Base-by-base conservation (phyloP, 2,329 filamentous ascomycete genomes). In the Pseudomassariella vexata region DNA sequence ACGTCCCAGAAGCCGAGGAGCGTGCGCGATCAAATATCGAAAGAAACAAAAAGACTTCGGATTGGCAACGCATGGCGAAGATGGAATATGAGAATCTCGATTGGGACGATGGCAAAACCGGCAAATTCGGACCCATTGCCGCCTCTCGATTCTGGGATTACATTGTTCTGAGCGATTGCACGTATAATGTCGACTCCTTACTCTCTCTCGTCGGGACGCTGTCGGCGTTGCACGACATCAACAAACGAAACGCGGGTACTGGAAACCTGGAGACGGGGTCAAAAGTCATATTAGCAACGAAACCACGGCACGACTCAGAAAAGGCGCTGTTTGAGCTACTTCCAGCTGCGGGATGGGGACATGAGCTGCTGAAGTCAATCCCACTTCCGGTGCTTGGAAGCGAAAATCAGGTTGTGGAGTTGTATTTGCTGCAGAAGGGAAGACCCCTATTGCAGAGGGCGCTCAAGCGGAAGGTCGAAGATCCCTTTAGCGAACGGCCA, bases 91-190 rank as follows among this genome's bases (percentile, higher is more conserved):
- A 76, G 42, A 70, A 68, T 25, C 57, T 77, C 9, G 70, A 77
- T 50, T 78, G 74, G 74, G 63, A 73, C 15, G 60, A 71, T 19
- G 73, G 68, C 1, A 52, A 59, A 18, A 38, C 51, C 2, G 70
- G 68, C 1, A 35, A 30, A 0, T 70, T 76, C 38, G 68, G 67
- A 0, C 42, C 55, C 0, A 47, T 59, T 16, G 60, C 59, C 2
- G 39, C 44, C n/a, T 52, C 57, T 1, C 53, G 50, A 3, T 38
- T 49, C 3, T 78, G 72, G 72, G 66, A 76, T 37, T 52, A 76
- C 5, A 46, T 76, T 28, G 58, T 75, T 32, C 55, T 78, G 15
- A 76, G 72, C 47, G 74, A 79, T 49, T 76, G 74, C 60, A 77
- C 73, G 0, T 78, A 78, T 58, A 78, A 78, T 39, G 66, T 65